phyloP scores from a whole-genome alignment of 1,139 yeast genomes.

The Blastobotrys buckinghamii region DNA sequence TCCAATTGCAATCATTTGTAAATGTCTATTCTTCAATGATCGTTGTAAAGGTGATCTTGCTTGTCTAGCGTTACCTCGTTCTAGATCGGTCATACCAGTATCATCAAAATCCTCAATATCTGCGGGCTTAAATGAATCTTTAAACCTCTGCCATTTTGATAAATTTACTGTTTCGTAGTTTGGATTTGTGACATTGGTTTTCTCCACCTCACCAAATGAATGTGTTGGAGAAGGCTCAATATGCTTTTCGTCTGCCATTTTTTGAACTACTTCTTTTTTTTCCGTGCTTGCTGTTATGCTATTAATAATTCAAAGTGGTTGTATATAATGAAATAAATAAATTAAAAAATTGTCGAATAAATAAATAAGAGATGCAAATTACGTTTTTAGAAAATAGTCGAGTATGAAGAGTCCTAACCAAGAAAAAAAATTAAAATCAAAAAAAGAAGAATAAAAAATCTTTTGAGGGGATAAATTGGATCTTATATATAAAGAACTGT shows the following conservation, averaged over 20 bases:
- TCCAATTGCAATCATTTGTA: slow-evolving; percentile 72
- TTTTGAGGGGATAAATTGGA: too few species aligned
- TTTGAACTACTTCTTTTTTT: background rate
- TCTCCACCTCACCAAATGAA: background rate
- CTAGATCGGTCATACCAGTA: slow-evolving; percentile 24
- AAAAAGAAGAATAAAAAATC: too few species aligned
- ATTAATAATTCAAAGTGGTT: too few species aligned
- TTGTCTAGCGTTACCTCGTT: slow-evolving; percentile 27
- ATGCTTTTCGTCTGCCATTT: background rate
- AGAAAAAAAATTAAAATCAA: too few species aligned
- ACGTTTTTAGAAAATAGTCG: too few species aligned
- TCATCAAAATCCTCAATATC: slow-evolving; percentile 21
- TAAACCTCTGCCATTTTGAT: slow-evolving; percentile 21
- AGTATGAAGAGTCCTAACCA: too few species aligned
- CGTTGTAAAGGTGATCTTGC: slow-evolving; percentile 38
- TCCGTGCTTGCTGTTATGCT: too few species aligned
- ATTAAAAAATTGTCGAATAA: too few species aligned
- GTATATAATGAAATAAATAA: too few species aligned
- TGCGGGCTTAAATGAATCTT: slow-evolving; percentile 28
- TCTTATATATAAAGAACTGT: too few species aligned
- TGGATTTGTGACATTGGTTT: background rate
- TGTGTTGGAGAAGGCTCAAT: background rate
- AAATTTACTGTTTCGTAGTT: background rate
- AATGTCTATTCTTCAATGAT: slow-evolving; percentile 44
- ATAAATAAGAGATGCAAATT: too few species aligned